Evolutionary conservation across 139 green algal species (phyloP).

Genomic region (Chlamydomonas schloesseri): DNA sequence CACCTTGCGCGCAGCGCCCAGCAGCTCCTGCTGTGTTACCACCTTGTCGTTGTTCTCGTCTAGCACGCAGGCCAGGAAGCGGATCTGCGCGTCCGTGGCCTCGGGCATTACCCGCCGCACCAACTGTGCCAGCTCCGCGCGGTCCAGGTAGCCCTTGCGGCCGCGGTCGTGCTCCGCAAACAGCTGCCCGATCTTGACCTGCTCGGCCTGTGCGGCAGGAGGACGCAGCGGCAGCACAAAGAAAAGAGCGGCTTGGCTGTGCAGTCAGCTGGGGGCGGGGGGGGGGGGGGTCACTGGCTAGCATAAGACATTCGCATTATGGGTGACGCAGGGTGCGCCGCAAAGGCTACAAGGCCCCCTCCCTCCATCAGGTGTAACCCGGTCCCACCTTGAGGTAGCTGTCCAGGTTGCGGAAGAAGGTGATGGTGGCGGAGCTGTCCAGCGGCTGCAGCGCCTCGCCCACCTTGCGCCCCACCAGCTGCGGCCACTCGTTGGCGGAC

Average conservation of each 20-base stretch:
- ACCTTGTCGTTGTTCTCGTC: constrained; percentile 49
- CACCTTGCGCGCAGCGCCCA: constrained; percentile 38
- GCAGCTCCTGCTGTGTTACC: constrained; percentile 41
- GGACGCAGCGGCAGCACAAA: no score
- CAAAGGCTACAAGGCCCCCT: no score
- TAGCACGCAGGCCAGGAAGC: constrained; percentile 51
- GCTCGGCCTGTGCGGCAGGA: neutral
- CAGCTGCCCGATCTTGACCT: constrained; percentile 47
- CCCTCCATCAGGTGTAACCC: no score
- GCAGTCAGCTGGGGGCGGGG: no score
- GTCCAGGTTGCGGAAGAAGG: constrained; percentile 56
- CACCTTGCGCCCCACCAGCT: constrained; percentile 41
- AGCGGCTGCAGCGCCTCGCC: constrained; percentile 32
- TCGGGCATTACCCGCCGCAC: constrained; percentile 47
- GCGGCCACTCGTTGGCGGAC: constrained; percentile 38
- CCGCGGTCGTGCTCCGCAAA: constrained; percentile 51
- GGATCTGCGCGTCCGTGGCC: constrained; percentile 47
- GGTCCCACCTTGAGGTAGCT: constrained; percentile 40
- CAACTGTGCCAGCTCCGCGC: constrained; percentile 46
- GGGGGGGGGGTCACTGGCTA: neutral
- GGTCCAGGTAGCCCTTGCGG: constrained; percentile 44
- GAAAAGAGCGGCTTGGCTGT: no score
- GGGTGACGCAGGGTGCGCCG: no score
- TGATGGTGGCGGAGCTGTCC: constrained; percentile 17
- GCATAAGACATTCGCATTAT: neutral